These are phyloP conservation scores for Carex myosuroides DNA, from an alignment of 176 grass and related monocot genomes.

Conservation along the genomic window DNA sequence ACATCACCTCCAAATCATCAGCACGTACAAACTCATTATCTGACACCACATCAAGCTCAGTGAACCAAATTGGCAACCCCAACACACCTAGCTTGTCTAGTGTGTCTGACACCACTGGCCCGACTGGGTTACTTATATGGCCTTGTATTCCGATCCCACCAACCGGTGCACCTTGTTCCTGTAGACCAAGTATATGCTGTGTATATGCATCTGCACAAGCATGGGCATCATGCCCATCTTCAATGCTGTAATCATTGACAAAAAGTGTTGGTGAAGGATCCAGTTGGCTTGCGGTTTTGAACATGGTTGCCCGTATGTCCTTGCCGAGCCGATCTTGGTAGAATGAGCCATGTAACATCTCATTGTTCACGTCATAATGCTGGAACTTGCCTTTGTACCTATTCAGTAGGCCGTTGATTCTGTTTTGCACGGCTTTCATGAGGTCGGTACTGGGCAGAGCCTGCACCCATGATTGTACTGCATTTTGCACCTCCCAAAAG, in stretches of 20 bases:
- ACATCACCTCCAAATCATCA: conserved; percentile 74
- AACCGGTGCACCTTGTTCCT: conserved; percentile 58
- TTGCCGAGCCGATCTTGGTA: conserved; percentile 72
- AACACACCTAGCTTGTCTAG: conserved; percentile 51
- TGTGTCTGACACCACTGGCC: conserved; percentile 32
- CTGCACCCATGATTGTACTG: conserved; percentile 65
- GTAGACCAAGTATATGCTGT: conserved; percentile 54
- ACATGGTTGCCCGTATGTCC: conserved; percentile 51
- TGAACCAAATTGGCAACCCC: conserved; percentile 77
- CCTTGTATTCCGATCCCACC: conserved; percentile 58
- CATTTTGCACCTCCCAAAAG: conserved; percentile 67
- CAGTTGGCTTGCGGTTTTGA: conserved; percentile 45
- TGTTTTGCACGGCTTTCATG: conserved; percentile 33
- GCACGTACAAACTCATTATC: conserved; percentile 66
- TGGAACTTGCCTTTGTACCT: conserved; percentile 70
- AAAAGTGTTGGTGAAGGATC: conserved; percentile 60
- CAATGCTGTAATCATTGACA: conserved; percentile 92
- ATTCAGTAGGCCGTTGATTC: conserved; percentile 41
- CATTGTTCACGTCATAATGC: conserved; percentile 87
- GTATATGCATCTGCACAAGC: conserved; percentile 67
- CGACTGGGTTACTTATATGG: conserved; percentile 54
- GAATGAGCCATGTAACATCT: conserved; percentile 92
- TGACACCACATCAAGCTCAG: conserved; percentile 75
- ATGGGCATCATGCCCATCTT: conserved; percentile 41
- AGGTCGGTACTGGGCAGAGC: conserved; percentile 42